Conservation (phyloP, 345 rosid species). For the Garcia nutans region DNA sequence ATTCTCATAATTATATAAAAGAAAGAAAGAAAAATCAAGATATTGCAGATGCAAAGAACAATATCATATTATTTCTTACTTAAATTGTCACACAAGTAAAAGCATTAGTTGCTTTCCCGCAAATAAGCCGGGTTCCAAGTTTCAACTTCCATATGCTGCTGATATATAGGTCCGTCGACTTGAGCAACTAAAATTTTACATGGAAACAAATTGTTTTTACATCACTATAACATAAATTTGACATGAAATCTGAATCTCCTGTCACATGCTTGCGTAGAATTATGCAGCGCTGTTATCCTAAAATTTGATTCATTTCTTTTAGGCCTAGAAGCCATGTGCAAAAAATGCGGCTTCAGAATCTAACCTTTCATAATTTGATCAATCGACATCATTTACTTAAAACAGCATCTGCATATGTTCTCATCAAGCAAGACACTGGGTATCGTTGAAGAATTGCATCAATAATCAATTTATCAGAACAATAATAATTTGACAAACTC, state of each 20-base stretch:
- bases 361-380: not conserved
- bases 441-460: not conserved
- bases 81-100: too few species aligned
- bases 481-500: not conserved
- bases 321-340: not conserved
- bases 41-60: too few species aligned
- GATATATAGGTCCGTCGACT: too few species aligned
- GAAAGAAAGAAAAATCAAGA: too few species aligned
- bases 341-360: slow-evolving; percentile 6
- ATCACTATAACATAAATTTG: not conserved
- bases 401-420: slow-evolving; percentile 15
- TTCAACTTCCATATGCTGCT: too few species aligned
- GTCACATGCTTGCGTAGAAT: not conserved
- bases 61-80: too few species aligned
- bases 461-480: not conserved
- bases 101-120: too few species aligned
- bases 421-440: not conserved
- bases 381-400: not conserved
- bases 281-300: not conserved
- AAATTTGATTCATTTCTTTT: not conserved
- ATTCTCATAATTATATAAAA: too few species aligned
- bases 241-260: not conserved
- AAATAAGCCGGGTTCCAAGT: too few species aligned
- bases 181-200: too few species aligned
- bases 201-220: too few species aligned